phyloP scores from a whole-genome alignment of 257 asterid species.

The Jacaranda mimosifolia region DNA sequence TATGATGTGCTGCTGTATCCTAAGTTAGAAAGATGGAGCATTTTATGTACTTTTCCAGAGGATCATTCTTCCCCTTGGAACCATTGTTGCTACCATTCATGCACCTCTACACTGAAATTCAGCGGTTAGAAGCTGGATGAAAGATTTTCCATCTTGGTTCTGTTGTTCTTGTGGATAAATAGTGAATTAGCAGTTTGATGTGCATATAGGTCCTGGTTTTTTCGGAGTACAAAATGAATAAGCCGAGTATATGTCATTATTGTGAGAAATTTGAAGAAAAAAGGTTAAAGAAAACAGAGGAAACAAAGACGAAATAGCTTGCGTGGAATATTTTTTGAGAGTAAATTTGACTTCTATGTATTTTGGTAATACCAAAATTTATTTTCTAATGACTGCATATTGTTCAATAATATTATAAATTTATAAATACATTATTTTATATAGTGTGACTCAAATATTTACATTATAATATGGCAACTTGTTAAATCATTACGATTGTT shows the following conservation, averaged over 20 bases:
- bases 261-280: neutral
- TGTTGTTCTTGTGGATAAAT: neutral
- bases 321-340: too few species aligned
- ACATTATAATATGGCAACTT: too few species aligned
- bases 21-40: conserved; percentile 4
- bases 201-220: neutral
- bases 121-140: neutral
- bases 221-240: neutral
- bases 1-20: conserved; percentile 25
- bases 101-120: neutral
- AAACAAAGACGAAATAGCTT: too few species aligned
- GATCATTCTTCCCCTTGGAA: conserved; percentile 1
- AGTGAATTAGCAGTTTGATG: neutral
- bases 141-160: neutral
- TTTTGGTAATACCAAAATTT: too few species aligned
- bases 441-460: too few species aligned
- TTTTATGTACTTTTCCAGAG: neutral
- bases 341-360: too few species aligned
- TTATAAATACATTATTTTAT: too few species aligned
- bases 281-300: too few species aligned
- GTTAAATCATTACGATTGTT: too few species aligned
- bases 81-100: conserved; percentile 2
- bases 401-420: too few species aligned
- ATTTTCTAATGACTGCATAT: too few species aligned
- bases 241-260: too few species aligned